A percentile compares a stretch with the other conserved stretches of the same genome.
These are phyloP conservation scores for Fusarium sp. DNA, from an alignment of 2,329 filamentous ascomycete genomes.

Conservation along the genomic window DNA sequence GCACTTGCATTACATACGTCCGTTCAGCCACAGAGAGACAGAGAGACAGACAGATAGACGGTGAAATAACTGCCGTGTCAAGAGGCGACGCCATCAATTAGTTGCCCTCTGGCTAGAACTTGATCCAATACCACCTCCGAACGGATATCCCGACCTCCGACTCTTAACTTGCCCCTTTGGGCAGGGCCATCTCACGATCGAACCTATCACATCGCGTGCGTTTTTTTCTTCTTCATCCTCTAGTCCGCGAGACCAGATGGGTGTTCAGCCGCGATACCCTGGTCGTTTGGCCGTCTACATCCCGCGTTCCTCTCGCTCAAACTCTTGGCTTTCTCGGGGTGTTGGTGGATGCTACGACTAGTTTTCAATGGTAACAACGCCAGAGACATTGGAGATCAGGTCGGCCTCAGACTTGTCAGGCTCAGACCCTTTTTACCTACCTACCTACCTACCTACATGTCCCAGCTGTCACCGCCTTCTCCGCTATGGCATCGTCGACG, in stretches of 20 bases:
- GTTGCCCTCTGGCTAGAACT: constrained; percentile 6
- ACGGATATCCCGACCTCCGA: constrained; percentile 6
- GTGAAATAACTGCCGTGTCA: background rate
- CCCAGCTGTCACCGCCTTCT: constrained; percentile 20
- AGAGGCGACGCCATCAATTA: background rate
- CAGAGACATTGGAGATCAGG: constrained; percentile 1
- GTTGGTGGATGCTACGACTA: background rate
- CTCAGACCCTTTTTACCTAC: constrained; percentile 12
- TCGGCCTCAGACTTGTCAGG: background rate
- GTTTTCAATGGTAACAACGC: constrained; percentile 9
- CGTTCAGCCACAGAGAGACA: background rate
- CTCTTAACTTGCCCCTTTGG: constrained; percentile 13
- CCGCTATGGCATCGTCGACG: background rate
- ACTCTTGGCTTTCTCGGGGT: background rate
- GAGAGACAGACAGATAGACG: background rate
- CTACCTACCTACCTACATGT: background rate
- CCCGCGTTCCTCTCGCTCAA: background rate
- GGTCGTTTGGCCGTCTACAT: background rate
- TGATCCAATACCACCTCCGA: constrained; percentile 2
- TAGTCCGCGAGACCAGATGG: background rate
- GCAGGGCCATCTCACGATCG: constrained; percentile 2
- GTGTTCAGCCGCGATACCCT: constrained; percentile 1
- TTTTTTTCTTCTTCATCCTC: background rate
- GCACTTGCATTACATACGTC: background rate
- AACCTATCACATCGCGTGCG: constrained; percentile 4